A percentile compares a stretch with the other conserved stretches of the same genome.
These are phyloP conservation scores for Sechiopsis laciniata DNA, from an alignment of 306 rosid species.

Conservation along the genomic window DNA sequence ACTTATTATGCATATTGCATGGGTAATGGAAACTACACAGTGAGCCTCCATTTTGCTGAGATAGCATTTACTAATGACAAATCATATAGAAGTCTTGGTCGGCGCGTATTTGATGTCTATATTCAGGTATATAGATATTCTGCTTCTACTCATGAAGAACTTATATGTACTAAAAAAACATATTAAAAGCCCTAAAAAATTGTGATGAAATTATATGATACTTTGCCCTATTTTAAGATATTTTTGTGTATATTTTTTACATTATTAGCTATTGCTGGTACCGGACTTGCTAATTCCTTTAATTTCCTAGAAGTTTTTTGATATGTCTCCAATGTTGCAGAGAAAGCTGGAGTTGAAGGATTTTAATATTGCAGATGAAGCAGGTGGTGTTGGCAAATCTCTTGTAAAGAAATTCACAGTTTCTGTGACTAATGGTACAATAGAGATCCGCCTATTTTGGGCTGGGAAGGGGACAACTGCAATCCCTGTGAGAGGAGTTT, in stretches of 20 bases:
- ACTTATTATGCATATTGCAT: slow-evolving; percentile 24
- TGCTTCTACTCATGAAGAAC: background rate
- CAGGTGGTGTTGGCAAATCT: slow-evolving; percentile 29
- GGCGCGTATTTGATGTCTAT: slow-evolving; percentile 39
- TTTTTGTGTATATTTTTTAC: background rate
- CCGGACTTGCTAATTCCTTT: background rate
- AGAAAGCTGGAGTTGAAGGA: slow-evolving; percentile 30
- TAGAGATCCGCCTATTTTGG: slow-evolving; percentile 31
- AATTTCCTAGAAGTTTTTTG: background rate
- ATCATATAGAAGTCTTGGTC: too few relatives aligned
- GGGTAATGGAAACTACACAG: too few relatives aligned
- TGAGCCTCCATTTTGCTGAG: too few relatives aligned
- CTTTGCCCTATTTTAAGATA: background rate
- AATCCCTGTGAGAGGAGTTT: too few relatives aligned
- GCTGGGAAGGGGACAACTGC: too few relatives aligned
- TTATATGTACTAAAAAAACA: too few relatives aligned
- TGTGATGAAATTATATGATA: too few relatives aligned
- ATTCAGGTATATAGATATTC: slow-evolving; percentile 29
- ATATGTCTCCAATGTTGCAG: slow-evolving; percentile 19
- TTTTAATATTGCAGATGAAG: slow-evolving; percentile 34
- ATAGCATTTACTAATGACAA: too few relatives aligned
- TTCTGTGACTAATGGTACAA: slow-evolving; percentile 7
- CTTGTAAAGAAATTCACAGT: slow-evolving; percentile 11
- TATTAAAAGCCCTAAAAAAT: too few relatives aligned
- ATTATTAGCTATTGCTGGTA: background rate